These are phyloP conservation scores for Patellifolia procumbens DNA, from an alignment of 179 eudicot species.

Conservation along the genomic window DNA sequence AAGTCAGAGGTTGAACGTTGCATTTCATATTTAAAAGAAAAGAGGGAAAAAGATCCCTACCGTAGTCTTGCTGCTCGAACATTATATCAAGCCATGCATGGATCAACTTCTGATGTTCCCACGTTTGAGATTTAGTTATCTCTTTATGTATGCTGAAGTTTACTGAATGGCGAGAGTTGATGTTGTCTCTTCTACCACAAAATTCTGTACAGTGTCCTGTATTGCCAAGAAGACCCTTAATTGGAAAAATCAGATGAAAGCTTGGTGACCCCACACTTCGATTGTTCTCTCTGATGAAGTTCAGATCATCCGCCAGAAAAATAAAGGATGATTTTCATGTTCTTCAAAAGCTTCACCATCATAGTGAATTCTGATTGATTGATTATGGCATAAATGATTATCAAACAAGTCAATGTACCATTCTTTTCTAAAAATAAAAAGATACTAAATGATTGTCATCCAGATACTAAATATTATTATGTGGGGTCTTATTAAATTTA, in stretches of 20 bases:
- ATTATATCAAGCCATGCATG: constrained; percentile 51
- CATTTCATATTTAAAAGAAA: constrained; percentile 61
- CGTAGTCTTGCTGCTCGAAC: constrained; percentile 55
- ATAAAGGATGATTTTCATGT: too few relatives aligned
- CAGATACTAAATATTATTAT: too few relatives aligned
- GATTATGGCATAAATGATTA: too few relatives aligned
- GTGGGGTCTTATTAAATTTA: too few relatives aligned
- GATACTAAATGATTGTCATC: too few relatives aligned
- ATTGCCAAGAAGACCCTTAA: neutral
- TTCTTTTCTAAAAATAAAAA: too few relatives aligned
- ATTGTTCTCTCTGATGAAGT: too few relatives aligned
- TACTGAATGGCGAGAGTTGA: neutral
- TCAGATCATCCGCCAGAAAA: too few relatives aligned
- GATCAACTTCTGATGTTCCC: constrained; percentile 54
- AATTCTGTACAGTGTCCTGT: neutral
- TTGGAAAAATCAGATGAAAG: neutral
- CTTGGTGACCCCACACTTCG: too few relatives aligned
- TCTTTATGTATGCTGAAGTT: neutral
- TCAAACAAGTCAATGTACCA: too few relatives aligned
- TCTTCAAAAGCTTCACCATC: too few relatives aligned
- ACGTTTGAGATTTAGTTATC: constrained; percentile 47
- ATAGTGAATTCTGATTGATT: too few relatives aligned
- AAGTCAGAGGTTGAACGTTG: constrained; percentile 70
- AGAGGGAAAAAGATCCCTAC: constrained; percentile 68
- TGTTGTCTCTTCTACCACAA: neutral